A percentile compares a stretch with the other conserved stretches of the same genome.
Evolutionary conservation across 441 rosid genomes (phyloP).

Genomic region (Macaranga tanarius): DNA sequence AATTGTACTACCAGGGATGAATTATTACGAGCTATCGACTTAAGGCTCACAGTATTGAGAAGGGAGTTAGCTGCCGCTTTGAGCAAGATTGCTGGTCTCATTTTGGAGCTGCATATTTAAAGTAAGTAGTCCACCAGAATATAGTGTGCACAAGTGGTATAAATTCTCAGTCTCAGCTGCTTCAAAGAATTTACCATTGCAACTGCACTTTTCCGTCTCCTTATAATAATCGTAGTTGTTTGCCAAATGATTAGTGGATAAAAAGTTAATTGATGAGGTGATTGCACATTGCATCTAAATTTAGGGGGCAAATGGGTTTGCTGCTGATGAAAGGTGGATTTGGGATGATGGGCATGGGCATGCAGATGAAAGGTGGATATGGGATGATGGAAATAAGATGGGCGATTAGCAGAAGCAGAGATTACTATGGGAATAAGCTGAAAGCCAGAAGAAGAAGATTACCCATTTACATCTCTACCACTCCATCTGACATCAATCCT

Average conservation of each 20-base stretch:
- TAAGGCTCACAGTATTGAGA: conserved; percentile 53
- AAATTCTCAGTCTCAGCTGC: conserved; percentile 13
- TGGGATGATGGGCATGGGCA: conserved; percentile 2
- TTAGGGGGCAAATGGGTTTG: no score
- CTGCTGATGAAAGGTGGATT: no score
- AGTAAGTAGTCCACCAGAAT: conserved; percentile 44
- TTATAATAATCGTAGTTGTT: not conserved
- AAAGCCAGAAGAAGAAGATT: conserved; percentile 29
- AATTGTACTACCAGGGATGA: conserved; percentile 48
- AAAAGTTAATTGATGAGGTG: no score
- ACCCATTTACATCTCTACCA: conserved; percentile 65
- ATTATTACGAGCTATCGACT: conserved; percentile 58
- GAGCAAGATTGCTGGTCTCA: conserved; percentile 38
- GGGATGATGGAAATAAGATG: conserved; percentile 58
- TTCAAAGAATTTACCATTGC: conserved; percentile 6
- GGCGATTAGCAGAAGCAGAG: conserved; percentile 41
- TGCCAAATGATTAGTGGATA: not conserved
- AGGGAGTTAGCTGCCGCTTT: conserved; percentile 50
- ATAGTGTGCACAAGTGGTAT: conserved; percentile 9
- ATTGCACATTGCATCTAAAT: no score
- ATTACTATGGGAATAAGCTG: conserved; percentile 8
- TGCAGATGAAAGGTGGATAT: conserved; percentile 5
- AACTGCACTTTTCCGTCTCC: not conserved
- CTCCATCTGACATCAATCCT: conserved; percentile 49
- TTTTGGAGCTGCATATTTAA: conserved; percentile 51